These are phyloP conservation scores for Spathaspora sp. DNA, from an alignment of 1,139 yeast species.

Conservation along the genomic window DNA sequence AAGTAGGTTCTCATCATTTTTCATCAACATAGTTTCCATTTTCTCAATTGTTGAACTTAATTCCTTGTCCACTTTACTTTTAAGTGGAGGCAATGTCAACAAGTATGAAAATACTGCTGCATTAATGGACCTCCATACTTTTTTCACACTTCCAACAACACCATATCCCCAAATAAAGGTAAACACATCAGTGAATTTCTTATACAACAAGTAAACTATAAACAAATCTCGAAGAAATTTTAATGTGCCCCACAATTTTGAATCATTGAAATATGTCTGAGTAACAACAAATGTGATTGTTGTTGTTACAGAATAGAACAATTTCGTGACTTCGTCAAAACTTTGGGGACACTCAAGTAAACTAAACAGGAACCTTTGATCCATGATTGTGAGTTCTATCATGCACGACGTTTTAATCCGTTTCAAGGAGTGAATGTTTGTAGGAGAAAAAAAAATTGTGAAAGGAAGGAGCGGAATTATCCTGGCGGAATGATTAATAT, in stretches of 20 bases:
- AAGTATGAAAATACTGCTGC: conserved; percentile 28
- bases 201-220: conserved; percentile 19
- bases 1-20: conserved; percentile 44
- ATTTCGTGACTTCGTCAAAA: neutral
- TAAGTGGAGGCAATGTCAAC: conserved; percentile 54
- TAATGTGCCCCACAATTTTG: conserved; percentile 15
- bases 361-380: neutral
- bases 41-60: conserved; percentile 45
- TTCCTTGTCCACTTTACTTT: conserved; percentile 59
- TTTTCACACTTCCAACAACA: conserved; percentile 22
- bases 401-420: no score
- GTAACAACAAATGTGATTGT: neutral
- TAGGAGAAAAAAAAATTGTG: neutral
- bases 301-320: neutral
- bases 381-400: neutral
- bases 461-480: neutral
- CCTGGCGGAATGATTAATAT: neutral
- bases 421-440: neutral
- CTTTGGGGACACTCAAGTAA: neutral
- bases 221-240: conserved; percentile 26
- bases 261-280: conserved; percentile 10
- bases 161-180: conserved; percentile 41
- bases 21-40: conserved; percentile 57
- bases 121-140: conserved; percentile 9
- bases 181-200: conserved; percentile 11